A percentile compares a stretch with the other conserved stretches of the same genome.
Conservation (phyloP, 2,329 filamentous ascomycete genomes). For the Botrytis deweyae region DNA sequence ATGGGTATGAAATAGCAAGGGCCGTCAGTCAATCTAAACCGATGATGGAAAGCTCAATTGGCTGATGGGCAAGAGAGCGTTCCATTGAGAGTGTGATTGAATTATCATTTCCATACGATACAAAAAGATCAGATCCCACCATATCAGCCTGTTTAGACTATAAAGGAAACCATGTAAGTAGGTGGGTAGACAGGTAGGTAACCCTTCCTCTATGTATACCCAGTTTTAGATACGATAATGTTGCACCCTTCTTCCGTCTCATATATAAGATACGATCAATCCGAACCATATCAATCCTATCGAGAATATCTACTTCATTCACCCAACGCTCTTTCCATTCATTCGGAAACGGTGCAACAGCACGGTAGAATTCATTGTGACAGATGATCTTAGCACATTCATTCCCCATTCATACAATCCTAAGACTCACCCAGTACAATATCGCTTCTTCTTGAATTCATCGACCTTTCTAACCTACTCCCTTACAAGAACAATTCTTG, state of each 20-base stretch:
- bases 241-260: conserved; percentile 10
- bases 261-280: neutral
- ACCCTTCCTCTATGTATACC: neutral
- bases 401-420: neutral
- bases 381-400: neutral
- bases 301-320: neutral
- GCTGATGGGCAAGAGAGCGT: neutral
- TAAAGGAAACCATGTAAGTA: conserved; percentile 1
- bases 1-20: neutral
- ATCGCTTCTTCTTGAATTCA: neutral
- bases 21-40: neutral
- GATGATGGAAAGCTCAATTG: neutral
- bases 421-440: neutral
- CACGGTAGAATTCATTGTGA: neutral
- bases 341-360: neutral
- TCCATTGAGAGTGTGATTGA: neutral
- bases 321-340: conserved; percentile 11
- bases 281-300: neutral
- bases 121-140: neutral
- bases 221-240: neutral
- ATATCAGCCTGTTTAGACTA: conserved; percentile 9
- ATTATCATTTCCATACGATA: neutral
- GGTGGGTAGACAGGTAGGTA: neutral
- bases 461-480: neutral
- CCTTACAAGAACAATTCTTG: neutral